Evolutionary conservation across 352 stramenopile species (phyloP).

Genomic region (Pythium angustatum): DNA sequence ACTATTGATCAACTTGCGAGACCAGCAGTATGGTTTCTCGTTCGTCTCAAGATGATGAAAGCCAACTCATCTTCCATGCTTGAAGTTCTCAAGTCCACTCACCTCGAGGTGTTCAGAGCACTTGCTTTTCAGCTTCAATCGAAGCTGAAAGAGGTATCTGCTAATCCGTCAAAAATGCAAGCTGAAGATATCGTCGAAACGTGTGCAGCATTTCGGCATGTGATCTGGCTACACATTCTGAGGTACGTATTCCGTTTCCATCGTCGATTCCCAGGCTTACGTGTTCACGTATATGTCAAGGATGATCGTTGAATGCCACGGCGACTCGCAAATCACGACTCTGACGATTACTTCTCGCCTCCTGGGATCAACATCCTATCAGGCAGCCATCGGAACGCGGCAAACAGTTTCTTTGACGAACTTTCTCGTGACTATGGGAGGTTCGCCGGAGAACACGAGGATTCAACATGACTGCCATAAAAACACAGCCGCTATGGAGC

Average conservation of each 20-base stretch:
- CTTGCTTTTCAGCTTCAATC: slow-evolving; percentile 48
- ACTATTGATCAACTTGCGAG: slow-evolving; percentile 24
- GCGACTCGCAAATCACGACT: too few species aligned
- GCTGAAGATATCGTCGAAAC: slow-evolving; percentile 51
- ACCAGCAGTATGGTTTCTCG: slow-evolving; percentile 26
- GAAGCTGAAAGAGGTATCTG: slow-evolving; percentile 44
- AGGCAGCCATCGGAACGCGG: neutral
- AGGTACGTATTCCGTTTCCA: slow-evolving; percentile 34
- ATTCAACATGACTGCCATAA: neutral
- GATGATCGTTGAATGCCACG: slow-evolving; percentile 1
- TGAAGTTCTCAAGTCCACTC: slow-evolving; percentile 24
- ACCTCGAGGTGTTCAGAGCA: slow-evolving; percentile 46
- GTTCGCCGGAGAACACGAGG: neutral
- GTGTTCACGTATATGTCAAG: neutral
- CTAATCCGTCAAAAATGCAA: slow-evolving; percentile 44
- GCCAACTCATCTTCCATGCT: slow-evolving; percentile 2
- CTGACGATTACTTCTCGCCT: too few species aligned
- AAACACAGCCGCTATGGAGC: neutral
- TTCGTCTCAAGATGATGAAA: slow-evolving; percentile 15
- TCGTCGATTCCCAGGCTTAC: neutral
- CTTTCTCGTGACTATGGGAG: slow-evolving; percentile 1
- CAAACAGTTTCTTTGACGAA: neutral
- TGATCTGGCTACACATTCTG: slow-evolving; percentile 60
- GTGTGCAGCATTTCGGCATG: slow-evolving; percentile 61
- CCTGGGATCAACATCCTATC: slow-evolving; percentile 11